Percentiles rank a stretch among this genome's conserved stretches.
Conservation (phyloP, 202 grass and related monocot species). For the Hordeum pubiflorum region DNA sequence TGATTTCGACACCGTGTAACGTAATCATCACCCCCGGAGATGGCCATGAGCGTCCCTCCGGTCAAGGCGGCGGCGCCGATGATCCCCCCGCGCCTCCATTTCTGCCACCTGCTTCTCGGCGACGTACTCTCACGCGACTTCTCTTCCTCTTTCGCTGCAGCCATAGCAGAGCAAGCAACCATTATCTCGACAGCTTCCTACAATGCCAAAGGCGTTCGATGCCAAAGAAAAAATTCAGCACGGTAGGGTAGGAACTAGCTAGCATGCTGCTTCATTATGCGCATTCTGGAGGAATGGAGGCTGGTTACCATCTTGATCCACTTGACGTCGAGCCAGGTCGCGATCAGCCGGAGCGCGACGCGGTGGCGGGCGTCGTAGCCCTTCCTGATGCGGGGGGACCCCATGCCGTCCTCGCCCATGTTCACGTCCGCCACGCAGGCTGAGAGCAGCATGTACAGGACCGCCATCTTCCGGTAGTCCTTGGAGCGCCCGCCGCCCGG, state of each 20-base stretch:
- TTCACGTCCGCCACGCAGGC: slow-evolving; percentile 86
- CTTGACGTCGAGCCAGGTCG: slow-evolving; percentile 80
- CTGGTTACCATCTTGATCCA: slow-evolving; percentile 81
- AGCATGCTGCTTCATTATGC: background rate
- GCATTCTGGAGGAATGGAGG: background rate
- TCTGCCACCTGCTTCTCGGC: slow-evolving; percentile 61
- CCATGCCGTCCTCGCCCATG: slow-evolving; percentile 44
- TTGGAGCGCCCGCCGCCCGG: slow-evolving; percentile 8
- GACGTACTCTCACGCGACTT: slow-evolving; percentile 43
- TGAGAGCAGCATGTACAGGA: slow-evolving; percentile 88
- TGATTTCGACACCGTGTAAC: background rate
- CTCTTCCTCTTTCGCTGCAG: slow-evolving; percentile 76
- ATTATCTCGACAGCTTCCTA: slow-evolving; percentile 97
- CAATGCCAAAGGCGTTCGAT: slow-evolving; percentile 44
- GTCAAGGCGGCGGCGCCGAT: slow-evolving; percentile 91
- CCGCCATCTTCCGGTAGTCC: slow-evolving; percentile 59
- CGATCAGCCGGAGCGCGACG: slow-evolving; percentile 69
- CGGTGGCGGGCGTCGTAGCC: slow-evolving; percentile 97
- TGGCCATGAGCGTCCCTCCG: slow-evolving; percentile 83
- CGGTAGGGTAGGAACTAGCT: background rate
- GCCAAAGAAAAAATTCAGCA: background rate
- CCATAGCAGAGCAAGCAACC: slow-evolving; percentile 99
- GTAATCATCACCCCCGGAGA: slow-evolving; percentile 60
- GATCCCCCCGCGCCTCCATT: slow-evolving; percentile 77
- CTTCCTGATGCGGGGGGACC: slow-evolving; percentile 51